Evolutionary conservation across 2,329 filamentous ascomycete species (phyloP).

Genomic region (Beauveria caledonica): DNA sequence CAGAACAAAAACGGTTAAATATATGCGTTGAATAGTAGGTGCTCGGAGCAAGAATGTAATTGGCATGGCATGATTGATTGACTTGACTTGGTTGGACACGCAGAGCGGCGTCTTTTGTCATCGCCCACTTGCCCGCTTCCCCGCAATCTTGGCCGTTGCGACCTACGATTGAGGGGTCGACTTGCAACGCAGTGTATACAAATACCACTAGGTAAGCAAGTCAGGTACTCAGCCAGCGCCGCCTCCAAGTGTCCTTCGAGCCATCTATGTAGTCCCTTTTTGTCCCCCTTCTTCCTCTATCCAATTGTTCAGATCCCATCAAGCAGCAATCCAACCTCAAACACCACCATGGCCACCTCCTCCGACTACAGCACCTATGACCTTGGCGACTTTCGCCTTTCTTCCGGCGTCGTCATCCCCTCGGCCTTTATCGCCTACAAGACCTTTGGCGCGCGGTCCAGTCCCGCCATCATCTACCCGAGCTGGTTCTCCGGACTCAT

Average conservation of each 20-base stretch:
- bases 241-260: neutral
- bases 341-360: neutral
- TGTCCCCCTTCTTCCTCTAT: too few species aligned
- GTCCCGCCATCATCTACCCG: constrained; percentile 65
- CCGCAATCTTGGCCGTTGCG: too few species aligned
- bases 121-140: too few species aligned
- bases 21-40: too few species aligned
- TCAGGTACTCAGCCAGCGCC: neutral
- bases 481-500: constrained; percentile 61
- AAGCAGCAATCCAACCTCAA: neutral
- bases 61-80: too few species aligned
- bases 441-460: constrained; percentile 56
- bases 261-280: neutral
- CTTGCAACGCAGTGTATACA: too few species aligned
- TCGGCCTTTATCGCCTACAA: constrained; percentile 68
- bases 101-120: too few species aligned
- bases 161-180: too few species aligned
- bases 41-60: too few species aligned
- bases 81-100: too few species aligned
- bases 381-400: constrained; percentile 59
- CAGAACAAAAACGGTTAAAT: too few species aligned
- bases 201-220: neutral
- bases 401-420: constrained; percentile 53
- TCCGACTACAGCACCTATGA: constrained; percentile 35
- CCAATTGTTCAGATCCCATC: too few species aligned